Evolutionary conservation across 139 green algal genomes (phyloP), one percentile per base, ranked within the genome.

Genomic region (Chlorella sp.): DNA sequence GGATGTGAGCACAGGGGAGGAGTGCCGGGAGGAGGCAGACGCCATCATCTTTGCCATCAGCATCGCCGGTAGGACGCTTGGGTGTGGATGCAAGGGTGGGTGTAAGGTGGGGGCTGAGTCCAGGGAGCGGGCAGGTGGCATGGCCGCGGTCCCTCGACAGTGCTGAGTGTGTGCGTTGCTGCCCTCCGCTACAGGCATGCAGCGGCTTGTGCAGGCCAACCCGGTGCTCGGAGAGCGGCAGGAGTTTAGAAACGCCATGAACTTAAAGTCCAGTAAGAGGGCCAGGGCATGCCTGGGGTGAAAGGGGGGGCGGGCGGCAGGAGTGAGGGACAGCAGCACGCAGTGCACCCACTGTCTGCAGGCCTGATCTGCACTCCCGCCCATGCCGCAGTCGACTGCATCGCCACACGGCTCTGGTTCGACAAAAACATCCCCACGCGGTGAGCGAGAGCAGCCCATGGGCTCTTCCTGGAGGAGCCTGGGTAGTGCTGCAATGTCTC

Each of bases 31-130:
- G 41, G 58, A 85, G 45, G 83, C 89, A 15, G 93, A 98, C 72
- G 89, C 91, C 2, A 86, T 97, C 5, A 82, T 97, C 42, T 93
- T 97, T 81, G 93, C 93, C 17, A 84, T 98, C 29, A 90, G 82
- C 58, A 84, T 95, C 23, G 83, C 73, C 41, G 82, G 82, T 80
- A 19, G 19, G n/a, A 59, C 33, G 4, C 0, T 35, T 3, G 8
- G 61, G 14, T 43, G 48, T 59, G 27, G 27, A 7, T 4, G 53
- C 33, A 12, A 25, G 40, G 4, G 23, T 59, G 69, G 4, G 43
- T 29, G 45, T n/a, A n/a, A n/a, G n/a, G n/a, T n/a, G n/a, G n/a
- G n/a, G n/a, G n/a, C n/a, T n/a, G n/a, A n/a, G n/a, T n/a, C n/a
- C n/a, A n/a, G n/a, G n/a, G n/a, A n/a, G n/a, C n/a, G n/a, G n/a